phyloP scores from a whole-genome alignment of 345 rosid genomes.

The Hirschfeldia incana region DNA sequence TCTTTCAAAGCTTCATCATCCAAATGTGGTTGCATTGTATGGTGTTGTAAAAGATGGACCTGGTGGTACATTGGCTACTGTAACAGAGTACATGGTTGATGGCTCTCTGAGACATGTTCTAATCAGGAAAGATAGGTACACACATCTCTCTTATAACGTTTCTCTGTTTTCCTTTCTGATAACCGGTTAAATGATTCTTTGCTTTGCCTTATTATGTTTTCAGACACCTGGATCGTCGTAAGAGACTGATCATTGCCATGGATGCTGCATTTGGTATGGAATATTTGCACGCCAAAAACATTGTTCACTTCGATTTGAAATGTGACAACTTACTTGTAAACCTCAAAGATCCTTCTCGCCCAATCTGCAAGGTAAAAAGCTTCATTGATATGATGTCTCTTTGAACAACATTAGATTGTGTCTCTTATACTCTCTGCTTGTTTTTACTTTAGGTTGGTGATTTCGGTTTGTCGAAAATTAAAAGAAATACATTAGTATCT shows the following conservation, averaged over 20 bases:
- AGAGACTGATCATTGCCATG: conserved; percentile 94
- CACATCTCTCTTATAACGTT: conserved; percentile 17
- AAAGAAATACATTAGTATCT: conserved; percentile 75
- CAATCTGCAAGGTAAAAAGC: conserved; percentile 86
- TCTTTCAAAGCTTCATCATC: conserved; percentile 97
- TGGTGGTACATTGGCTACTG: conserved; percentile 91
- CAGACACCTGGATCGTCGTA: conserved; percentile 89
- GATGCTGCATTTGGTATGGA: conserved; percentile 99
- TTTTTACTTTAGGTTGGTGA: conserved; percentile 67
- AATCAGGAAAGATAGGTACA: conserved; percentile 87
- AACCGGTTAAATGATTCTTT: conserved; percentile 5
- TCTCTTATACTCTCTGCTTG: not conserved
- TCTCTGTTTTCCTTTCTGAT: not conserved
- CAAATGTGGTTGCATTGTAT: conserved; percentile 96
- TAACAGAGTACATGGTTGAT: conserved; percentile 95
- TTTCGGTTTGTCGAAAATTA: conserved; percentile 83
- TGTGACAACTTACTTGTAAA: conserved; percentile 97
- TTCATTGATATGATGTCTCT: not conserved
- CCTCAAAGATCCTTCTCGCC: conserved; percentile 90
- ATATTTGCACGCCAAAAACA: conserved; percentile 91
- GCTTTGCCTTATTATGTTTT: conserved; percentile 13
- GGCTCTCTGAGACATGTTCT: conserved; percentile 96
- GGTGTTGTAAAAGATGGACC: conserved; percentile 99
- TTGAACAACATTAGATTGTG: conserved; percentile 5
- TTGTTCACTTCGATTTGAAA: conserved; percentile 96